Evolutionary conservation across 208 protist genomes (phyloP).

Genomic region (Endotrypanum monterogeii): DNA sequence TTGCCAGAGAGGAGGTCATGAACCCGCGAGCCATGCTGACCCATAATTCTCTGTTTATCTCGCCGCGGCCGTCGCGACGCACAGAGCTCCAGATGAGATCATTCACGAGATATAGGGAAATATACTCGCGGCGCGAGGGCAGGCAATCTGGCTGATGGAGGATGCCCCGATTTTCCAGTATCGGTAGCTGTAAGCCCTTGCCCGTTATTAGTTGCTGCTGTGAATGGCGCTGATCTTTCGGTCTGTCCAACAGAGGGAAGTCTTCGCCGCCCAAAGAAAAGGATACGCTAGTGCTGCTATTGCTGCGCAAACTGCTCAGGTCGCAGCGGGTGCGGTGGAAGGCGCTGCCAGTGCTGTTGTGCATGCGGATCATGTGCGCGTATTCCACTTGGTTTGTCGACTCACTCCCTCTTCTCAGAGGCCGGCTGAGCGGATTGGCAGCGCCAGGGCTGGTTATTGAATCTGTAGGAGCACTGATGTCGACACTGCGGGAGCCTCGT

Average conservation of each 20-base stretch:
- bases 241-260: conserved; percentile 15
- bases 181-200: not conserved
- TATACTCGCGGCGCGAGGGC: conserved; percentile 57
- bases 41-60: conserved; percentile 48
- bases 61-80: conserved; percentile 26
- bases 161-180: not conserved
- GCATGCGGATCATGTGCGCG: conserved; percentile 16
- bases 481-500: not conserved
- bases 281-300: not conserved
- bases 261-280: not conserved
- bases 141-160: conserved; percentile 18
- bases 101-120: conserved; percentile 54
- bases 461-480: not conserved
- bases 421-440: not conserved
- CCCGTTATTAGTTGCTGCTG: not conserved
- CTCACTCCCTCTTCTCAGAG: not conserved
- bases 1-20: conserved; percentile 40
- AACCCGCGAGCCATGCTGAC: conserved; percentile 53
- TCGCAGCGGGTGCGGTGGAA: conserved; percentile 10
- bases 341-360: conserved; percentile 29
- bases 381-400: not conserved
- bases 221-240: conserved; percentile 5
- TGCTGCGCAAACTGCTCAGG: not conserved
- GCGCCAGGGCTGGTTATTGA: not conserved
- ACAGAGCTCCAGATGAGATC: conserved; percentile 50